Evolutionary conservation across 352 stramenopile genomes (phyloP).

Genomic region (Pythium scleroteichum): DNA sequence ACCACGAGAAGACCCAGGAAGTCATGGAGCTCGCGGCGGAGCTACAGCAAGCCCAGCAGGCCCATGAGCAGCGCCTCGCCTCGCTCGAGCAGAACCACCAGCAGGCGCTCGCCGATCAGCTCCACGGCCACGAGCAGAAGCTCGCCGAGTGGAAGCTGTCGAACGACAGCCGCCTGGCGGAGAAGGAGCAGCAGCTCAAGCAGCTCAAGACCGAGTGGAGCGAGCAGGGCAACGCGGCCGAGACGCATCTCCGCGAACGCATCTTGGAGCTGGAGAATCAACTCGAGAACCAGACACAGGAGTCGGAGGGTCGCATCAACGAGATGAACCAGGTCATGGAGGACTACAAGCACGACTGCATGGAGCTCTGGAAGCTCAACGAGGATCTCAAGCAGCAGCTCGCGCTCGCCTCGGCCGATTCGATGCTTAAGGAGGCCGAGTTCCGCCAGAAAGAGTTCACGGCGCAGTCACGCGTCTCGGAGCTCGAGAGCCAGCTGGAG

Average conservation of each 20-base stretch:
- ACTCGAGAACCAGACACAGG: constrained; percentile 33
- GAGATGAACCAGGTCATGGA: constrained; percentile 55
- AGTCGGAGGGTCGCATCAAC: constrained; percentile 28
- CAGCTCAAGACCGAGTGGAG: constrained; percentile 28
- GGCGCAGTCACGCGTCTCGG: constrained; percentile 46
- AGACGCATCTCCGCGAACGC: constrained; percentile 30
- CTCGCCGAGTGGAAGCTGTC: constrained; percentile 10
- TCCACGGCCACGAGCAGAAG: constrained; percentile 16
- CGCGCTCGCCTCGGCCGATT: constrained; percentile 50
- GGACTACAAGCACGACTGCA: constrained; percentile 82
- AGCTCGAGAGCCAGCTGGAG: constrained; percentile 65
- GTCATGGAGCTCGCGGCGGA: constrained; percentile 29
- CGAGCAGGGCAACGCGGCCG: constrained; percentile 22
- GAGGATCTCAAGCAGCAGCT: constrained; percentile 82
- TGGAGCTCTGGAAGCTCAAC: constrained; percentile 76
- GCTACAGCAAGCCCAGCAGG: constrained; percentile 21
- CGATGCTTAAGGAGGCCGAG: constrained; percentile 60
- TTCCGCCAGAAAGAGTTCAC: constrained; percentile 57
- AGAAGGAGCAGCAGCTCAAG: constrained; percentile 34
- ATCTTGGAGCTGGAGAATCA: constrained; percentile 44
- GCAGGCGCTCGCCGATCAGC: constrained; percentile 22
- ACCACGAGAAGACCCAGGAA: constrained; percentile 36
- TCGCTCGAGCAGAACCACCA: constrained; percentile 18
- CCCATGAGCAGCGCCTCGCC: constrained; percentile 19
- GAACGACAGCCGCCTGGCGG: constrained; percentile 20